phyloP scores from a whole-genome alignment of 768 basidiomycete genomes.

The Trametes sanguinea region DNA sequence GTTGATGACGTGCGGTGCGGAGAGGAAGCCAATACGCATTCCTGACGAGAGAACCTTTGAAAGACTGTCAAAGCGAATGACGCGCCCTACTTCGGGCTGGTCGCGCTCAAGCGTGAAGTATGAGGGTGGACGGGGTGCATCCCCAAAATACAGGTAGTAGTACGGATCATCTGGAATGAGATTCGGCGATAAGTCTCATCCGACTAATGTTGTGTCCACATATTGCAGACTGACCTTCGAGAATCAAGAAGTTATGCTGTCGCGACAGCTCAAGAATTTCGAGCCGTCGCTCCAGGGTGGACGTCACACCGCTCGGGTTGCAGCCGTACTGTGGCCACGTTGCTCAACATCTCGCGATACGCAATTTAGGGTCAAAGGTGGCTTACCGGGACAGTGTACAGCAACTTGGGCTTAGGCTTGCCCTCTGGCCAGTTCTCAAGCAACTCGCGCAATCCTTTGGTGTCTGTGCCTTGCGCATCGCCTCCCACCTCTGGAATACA shows the following conservation, averaged over 20 bases:
- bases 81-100: constrained; percentile 68
- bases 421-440: constrained; percentile 74
- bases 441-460: constrained; percentile 58
- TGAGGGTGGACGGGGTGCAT: constrained; percentile 61
- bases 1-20: constrained; percentile 69
- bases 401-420: constrained; percentile 71
- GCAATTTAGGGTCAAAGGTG: background rate
- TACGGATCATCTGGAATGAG: constrained; percentile 70
- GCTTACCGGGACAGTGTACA: constrained; percentile 79
- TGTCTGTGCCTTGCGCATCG: constrained; percentile 70
- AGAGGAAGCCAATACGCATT: constrained; percentile 78
- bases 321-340: constrained; percentile 62
- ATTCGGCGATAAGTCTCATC: background rate
- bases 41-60: constrained; percentile 82
- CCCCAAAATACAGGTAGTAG: constrained; percentile 75
- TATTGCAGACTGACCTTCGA: constrained; percentile 64
- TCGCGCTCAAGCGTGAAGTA: constrained; percentile 82
- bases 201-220: background rate
- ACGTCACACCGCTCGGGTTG: constrained; percentile 85
- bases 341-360: constrained; percentile 1
- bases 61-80: constrained; percentile 87
- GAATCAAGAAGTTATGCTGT: constrained; percentile 75
- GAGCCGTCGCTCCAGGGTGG: constrained; percentile 65
- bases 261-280: constrained; percentile 72
- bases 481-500: constrained; percentile 67